Percentiles rank a stretch among this genome's conserved stretches.
Evolutionary conservation across 495 filamentous ascomycete species (phyloP).

Genomic region (Talaromyces stipitatus): DNA sequence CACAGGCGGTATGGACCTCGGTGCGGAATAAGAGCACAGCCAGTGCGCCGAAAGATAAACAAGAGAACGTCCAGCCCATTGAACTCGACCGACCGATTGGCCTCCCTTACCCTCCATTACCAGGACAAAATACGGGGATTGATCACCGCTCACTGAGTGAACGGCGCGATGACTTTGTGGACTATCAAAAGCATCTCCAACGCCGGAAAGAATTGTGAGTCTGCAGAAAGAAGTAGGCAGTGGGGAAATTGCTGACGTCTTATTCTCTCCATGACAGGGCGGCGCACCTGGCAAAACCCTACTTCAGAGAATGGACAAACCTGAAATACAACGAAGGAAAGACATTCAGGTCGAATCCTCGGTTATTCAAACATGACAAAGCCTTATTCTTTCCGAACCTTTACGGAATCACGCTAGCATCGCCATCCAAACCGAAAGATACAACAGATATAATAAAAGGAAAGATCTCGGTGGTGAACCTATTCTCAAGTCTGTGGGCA

Average conservation of each 20-base stretch:
- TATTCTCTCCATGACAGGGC: constrained; percentile 24
- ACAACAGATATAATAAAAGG: constrained; percentile 67
- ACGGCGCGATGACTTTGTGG: constrained; percentile 70
- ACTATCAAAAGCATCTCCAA: constrained; percentile 75
- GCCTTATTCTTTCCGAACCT: constrained; percentile 94
- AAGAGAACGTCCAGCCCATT: constrained; percentile 56
- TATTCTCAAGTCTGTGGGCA: constrained; percentile 80
- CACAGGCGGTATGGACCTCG: constrained; percentile 20
- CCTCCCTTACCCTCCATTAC: constrained; percentile 56
- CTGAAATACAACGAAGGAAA: constrained; percentile 79
- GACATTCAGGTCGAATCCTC: constrained; percentile 71
- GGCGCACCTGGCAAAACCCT: constrained; percentile 61
- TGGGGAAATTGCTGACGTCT: no score
- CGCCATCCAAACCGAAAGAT: constrained; percentile 42
- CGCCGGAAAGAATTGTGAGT: constrained; percentile 64
- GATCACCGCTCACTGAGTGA: constrained; percentile 59
- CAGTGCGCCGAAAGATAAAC: constrained; percentile 1
- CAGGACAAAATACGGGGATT: constrained; percentile 73
- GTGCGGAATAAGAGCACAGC: constrained; percentile 13
- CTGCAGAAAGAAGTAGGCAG: no score
- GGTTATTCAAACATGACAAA: constrained; percentile 64
- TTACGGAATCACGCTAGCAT: constrained; percentile 61
- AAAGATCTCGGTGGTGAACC: constrained; percentile 65
- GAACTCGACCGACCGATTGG: constrained; percentile 76
- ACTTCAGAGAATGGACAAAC: constrained; percentile 89